Percentiles rank a stretch among this genome's conserved stretches.
Evolutionary conservation across 768 basidiomycete genomes (phyloP).

Genomic region (Tricholoma terreum): DNA sequence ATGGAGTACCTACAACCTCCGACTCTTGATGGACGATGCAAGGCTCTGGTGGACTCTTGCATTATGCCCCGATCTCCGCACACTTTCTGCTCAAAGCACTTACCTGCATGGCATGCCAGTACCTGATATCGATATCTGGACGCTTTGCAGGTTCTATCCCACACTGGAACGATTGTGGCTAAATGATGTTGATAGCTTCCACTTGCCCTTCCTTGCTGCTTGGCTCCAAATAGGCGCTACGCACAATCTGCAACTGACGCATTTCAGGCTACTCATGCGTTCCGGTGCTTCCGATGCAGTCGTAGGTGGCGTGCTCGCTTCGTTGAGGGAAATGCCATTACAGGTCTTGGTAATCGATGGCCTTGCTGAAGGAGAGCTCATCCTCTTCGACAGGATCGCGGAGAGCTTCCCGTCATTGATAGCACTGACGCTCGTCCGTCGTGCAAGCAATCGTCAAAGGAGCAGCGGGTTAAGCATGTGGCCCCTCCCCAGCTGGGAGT

Average conservation of each 20-base stretch:
- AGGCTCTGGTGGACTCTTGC: slow-evolving; percentile 21
- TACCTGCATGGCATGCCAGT: slow-evolving; percentile 13
- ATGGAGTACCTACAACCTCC: slow-evolving; percentile 15
- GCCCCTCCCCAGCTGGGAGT: slow-evolving; percentile 25
- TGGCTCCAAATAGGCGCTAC: slow-evolving; percentile 3
- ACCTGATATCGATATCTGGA: slow-evolving; percentile 13
- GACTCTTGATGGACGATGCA: slow-evolving; percentile 12
- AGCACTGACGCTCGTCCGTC: slow-evolving; percentile 24
- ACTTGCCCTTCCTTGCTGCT: slow-evolving; percentile 11
- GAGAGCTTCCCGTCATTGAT: slow-evolving; percentile 17
- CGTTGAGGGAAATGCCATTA: slow-evolving; percentile 14
- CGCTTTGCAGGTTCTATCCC: slow-evolving; percentile 12
- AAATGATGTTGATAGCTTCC: slow-evolving; percentile 15
- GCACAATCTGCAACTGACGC: slow-evolving; percentile 15
- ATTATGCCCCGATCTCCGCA: slow-evolving; percentile 20
- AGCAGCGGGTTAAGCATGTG: slow-evolving; percentile 19
- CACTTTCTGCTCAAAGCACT: slow-evolving; percentile 16
- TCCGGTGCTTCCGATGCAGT: slow-evolving; percentile 20
- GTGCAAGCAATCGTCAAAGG: slow-evolving; percentile 22
- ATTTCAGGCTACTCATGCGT: slow-evolving; percentile 25
- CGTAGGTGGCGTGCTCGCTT: slow-evolving; percentile 9
- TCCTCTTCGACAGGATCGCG: slow-evolving; percentile 17
- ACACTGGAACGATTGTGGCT: slow-evolving; percentile 21
- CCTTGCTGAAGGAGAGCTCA: slow-evolving; percentile 18
- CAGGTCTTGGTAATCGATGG: slow-evolving; percentile 26